Evolutionary conservation across 345 rosid genomes (phyloP).

Genomic region (Nasturtium officinale): DNA sequence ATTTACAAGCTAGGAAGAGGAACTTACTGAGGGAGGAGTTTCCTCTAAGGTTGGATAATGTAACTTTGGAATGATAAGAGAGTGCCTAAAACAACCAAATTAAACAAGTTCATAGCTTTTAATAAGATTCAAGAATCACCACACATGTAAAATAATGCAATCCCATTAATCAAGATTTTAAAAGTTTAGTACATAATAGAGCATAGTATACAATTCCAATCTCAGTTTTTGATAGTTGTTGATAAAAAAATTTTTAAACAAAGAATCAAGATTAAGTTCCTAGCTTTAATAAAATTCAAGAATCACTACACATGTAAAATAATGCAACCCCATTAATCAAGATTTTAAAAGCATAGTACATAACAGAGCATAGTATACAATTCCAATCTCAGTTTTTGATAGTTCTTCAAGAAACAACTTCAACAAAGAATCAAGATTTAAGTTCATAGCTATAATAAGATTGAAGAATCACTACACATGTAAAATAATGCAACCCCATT

Average conservation of each 20-base stretch:
- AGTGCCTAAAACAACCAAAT: slow-evolving; percentile 64
- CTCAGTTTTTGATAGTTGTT: not conserved
- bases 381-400: not conserved
- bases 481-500: not conserved
- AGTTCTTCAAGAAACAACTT: not conserved
- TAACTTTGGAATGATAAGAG: slow-evolving; percentile 84
- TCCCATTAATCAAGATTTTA: not conserved
- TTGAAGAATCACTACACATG: slow-evolving; percentile 6
- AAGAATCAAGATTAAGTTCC: not conserved
- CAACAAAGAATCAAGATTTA: not conserved
- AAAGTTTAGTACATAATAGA: not conserved
- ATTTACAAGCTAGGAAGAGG: slow-evolving; percentile 14
- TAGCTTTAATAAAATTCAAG: not conserved
- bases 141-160: not conserved
- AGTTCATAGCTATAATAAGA: not conserved
- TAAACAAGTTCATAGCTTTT: not conserved
- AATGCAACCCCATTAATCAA: not conserved
- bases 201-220: not conserved
- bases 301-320: not conserved
- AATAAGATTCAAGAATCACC: slow-evolving; percentile 8
- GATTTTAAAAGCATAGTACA: not conserved
- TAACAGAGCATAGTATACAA: not conserved
- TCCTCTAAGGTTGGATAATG: slow-evolving; percentile 78
- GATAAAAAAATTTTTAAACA: not conserved
- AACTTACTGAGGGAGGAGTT: slow-evolving; percentile 94